These are phyloP conservation scores for Trypanosoma avium DNA, from an alignment of 208 protist genomes.

Conservation along the genomic window DNA sequence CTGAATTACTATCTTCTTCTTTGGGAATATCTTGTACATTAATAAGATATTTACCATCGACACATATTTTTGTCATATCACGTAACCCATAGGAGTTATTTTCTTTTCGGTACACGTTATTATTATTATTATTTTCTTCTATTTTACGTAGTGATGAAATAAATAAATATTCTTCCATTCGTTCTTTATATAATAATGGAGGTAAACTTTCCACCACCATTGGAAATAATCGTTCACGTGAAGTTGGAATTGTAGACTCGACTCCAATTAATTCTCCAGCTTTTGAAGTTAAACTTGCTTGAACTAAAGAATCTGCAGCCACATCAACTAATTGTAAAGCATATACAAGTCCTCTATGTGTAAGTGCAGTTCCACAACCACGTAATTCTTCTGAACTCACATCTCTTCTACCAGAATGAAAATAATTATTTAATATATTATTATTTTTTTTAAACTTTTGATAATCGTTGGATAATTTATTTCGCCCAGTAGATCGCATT, in stretches of 20 bases:
- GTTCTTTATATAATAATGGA: conserved; percentile 3
- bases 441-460: no score
- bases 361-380: conserved; percentile 55
- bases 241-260: conserved; percentile 33
- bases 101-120: conserved; percentile 4
- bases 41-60: conserved; percentile 20
- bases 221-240: conserved; percentile 55
- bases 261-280: conserved; percentile 34
- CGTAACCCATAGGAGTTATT: background rate
- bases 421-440: no score
- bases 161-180: conserved; percentile 38
- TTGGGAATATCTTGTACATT: conserved; percentile 47
- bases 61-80: conserved; percentile 19
- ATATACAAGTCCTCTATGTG: conserved; percentile 80
- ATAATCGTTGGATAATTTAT: conserved; percentile 5
- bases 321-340: conserved; percentile 60
- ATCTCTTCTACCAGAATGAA: conserved; percentile 45
- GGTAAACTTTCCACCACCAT: conserved; percentile 55
- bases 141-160: conserved; percentile 24
- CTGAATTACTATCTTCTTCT: conserved; percentile 39
- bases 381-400: conserved; percentile 71
- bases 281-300: conserved; percentile 47
- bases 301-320: conserved; percentile 56
- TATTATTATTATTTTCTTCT: background rate
- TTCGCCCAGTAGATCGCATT: conserved; percentile 40